These are phyloP conservation scores for Penicillium atrosanguineum DNA, from an alignment of 495 filamentous ascomycete species.

Conservation along the genomic window DNA sequence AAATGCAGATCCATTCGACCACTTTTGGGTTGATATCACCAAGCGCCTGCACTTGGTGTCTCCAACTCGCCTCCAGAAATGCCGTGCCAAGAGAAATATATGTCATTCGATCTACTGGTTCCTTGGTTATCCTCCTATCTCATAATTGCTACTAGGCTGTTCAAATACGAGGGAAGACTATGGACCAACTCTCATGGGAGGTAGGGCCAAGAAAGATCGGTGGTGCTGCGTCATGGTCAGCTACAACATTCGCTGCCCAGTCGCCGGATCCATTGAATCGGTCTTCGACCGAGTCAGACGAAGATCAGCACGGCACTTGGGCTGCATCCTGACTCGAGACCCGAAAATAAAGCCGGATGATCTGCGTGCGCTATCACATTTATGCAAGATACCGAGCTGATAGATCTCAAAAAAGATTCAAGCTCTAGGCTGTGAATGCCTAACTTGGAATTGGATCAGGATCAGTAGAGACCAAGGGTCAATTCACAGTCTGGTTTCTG, in stretches of 20 bases:
- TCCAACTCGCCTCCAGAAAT: too few species aligned
- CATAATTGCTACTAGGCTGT: neutral
- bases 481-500: neutral
- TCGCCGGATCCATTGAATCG: neutral
- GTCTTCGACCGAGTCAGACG: neutral
- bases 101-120: too few species aligned
- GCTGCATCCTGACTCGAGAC: neutral
- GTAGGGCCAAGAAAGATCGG: neutral
- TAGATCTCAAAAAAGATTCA: neutral
- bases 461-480: neutral
- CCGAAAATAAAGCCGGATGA: conserved; percentile 1
- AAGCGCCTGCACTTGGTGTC: too few species aligned
- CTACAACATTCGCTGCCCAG: neutral
- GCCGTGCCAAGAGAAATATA: too few species aligned
- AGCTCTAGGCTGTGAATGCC: neutral
- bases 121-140: neutral
- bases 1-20: neutral
- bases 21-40: neutral
- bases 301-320: neutral
- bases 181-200: neutral
- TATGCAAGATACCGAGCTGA: neutral
- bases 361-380: neutral
- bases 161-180: neutral
- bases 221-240: neutral
- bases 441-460: neutral